A percentile compares a stretch with the other conserved stretches of the same genome.
Conservation (phyloP, 179 eudicot species). For the Beta macrorhiza region DNA sequence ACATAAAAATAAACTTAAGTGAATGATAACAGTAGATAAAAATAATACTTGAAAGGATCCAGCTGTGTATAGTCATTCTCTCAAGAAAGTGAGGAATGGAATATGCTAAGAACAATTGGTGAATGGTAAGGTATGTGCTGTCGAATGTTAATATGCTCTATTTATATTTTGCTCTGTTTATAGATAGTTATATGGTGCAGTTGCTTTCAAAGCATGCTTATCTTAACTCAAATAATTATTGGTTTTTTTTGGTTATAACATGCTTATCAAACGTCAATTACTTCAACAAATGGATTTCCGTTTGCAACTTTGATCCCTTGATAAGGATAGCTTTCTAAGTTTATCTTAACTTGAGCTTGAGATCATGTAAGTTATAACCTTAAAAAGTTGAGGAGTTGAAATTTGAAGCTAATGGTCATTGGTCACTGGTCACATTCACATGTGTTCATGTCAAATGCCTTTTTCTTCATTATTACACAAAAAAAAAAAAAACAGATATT, state of each 20-base stretch:
- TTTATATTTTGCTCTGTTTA: neutral
- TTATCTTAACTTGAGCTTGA: too few species aligned
- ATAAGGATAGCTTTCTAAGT: neutral
- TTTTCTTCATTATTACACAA: too few species aligned
- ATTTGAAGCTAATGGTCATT: too few species aligned
- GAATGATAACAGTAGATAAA: neutral
- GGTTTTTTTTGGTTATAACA: neutral
- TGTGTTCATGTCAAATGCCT: too few species aligned
- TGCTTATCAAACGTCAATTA: neutral
- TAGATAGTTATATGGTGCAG: conserved; percentile 2
- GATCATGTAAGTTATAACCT: neutral
- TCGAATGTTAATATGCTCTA: conserved; percentile 11
- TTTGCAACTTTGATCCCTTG: neutral
- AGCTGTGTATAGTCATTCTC: neutral
- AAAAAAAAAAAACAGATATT: too few species aligned
- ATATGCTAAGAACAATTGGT: conserved; percentile 17
- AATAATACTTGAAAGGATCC: neutral
- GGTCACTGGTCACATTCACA: too few species aligned
- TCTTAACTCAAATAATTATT: neutral
- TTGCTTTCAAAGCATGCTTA: conserved; percentile 12
- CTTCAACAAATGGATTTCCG: neutral
- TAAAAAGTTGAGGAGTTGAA: too few species aligned
- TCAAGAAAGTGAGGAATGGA: conserved; percentile 5
- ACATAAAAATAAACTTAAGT: neutral
- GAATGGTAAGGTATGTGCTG: conserved; percentile 22